Percentiles rank a stretch among this genome's conserved stretches.
Evolutionary conservation across 1,284 basidiomycete species (phyloP).

Genomic region (Papiliotrema terrestris): DNA sequence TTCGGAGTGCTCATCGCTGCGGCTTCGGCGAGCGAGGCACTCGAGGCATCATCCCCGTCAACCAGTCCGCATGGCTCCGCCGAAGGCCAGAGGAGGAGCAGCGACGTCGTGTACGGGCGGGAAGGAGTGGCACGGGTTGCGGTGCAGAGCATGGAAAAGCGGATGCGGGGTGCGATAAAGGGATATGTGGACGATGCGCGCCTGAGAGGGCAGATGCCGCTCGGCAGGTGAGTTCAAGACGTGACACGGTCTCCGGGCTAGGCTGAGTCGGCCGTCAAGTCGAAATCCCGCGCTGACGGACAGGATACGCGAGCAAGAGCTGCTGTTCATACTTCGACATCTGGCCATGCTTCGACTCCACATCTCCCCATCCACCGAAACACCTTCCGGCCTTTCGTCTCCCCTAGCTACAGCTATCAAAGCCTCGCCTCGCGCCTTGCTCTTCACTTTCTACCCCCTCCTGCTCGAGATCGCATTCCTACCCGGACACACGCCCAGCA

Average conservation of each 20-base stretch:
- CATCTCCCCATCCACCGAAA: conserved; percentile 42
- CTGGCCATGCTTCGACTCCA: conserved; percentile 66
- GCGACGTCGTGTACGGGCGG: neutral
- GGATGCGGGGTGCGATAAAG: conserved; percentile 65
- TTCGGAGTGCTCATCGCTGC: conserved; percentile 75
- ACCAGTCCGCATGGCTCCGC: too few relatives aligned
- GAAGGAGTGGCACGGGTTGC: conserved; percentile 37
- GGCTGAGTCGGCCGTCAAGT: neutral
- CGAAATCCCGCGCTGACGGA: neutral
- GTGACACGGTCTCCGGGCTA: too few relatives aligned
- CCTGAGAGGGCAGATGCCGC: conserved; percentile 76
- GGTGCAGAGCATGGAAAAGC: conserved; percentile 66
- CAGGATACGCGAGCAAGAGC: conserved; percentile 82
- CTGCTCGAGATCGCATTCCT: conserved; percentile 73
- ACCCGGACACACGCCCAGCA: conserved; percentile 61
- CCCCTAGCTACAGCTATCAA: conserved; percentile 45
- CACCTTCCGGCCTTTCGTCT: neutral
- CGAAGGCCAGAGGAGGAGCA: too few relatives aligned
- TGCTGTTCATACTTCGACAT: conserved; percentile 76
- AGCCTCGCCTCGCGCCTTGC: conserved; percentile 68
- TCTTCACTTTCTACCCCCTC: conserved; percentile 77
- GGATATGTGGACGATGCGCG: conserved; percentile 77
- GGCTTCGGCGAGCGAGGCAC: neutral
- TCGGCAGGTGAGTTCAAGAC: conserved; percentile 62
- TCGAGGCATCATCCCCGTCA: too few relatives aligned